These are phyloP conservation scores for Combretum micranthum DNA, from an alignment of 345 rosid genomes.

Conservation along the genomic window DNA sequence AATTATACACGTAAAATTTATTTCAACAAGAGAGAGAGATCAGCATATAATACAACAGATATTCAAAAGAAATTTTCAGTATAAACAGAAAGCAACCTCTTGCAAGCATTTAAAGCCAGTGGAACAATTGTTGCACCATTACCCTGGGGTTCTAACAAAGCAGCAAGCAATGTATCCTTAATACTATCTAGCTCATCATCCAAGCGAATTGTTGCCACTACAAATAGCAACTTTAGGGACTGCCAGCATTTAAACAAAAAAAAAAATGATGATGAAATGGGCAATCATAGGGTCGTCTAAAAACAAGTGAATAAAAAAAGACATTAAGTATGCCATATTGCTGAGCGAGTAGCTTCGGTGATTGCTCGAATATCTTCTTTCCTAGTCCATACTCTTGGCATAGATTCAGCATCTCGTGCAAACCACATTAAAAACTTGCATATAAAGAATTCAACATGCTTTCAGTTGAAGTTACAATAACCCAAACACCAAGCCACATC, in stretches of 20 bases:
- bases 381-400: conserved; percentile 99
- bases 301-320: not conserved
- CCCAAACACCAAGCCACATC: not conserved
- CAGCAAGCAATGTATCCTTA: conserved; percentile 47
- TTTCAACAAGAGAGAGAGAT: no score
- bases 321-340: conserved; percentile 36
- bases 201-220: conserved; percentile 76
- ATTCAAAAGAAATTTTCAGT: no score
- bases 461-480: conserved; percentile 2
- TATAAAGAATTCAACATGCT: not conserved
- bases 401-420: conserved; percentile 92
- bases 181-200: conserved; percentile 68
- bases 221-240: conserved; percentile 88
- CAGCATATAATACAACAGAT: no score
- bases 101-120: conserved; percentile 92
- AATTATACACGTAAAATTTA: no score
- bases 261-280: not conserved
- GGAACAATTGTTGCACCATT: conserved; percentile 44
- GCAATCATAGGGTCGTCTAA: not conserved
- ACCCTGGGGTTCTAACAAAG: conserved; percentile 47
- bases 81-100: conserved; percentile 35
- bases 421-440: conserved; percentile 80
- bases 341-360: conserved; percentile 80
- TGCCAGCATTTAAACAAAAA: conserved; percentile 11
- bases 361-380: conserved; percentile 95